These are phyloP conservation scores for Exophiala phaeomuriformis DNA, from an alignment of 2,329 filamentous ascomycete species.

Conservation along the genomic window DNA sequence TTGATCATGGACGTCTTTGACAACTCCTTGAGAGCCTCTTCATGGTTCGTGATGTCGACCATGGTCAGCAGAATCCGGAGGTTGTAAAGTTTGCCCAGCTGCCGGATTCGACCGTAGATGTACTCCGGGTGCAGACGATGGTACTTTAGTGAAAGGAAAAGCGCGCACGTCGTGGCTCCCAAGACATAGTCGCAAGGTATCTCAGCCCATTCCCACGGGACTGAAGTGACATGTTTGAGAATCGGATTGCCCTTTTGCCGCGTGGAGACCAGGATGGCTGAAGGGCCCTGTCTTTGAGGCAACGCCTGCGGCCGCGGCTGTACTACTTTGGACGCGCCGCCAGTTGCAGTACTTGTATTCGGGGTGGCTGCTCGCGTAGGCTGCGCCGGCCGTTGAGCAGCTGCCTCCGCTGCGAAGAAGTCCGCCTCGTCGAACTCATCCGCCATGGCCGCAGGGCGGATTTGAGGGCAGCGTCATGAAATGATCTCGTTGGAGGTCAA, in stretches of 20 bases:
- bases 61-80: conserved; percentile 80
- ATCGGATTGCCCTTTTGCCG: conserved; percentile 94
- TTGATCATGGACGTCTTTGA: conserved; percentile 90
- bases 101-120: conserved; percentile 85
- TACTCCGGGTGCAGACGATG: conserved; percentile 96
- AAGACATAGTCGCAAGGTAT: conserved; percentile 92
- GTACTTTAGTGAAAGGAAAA: conserved; percentile 94
- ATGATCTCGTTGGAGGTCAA: too few relatives aligned
- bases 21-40: conserved; percentile 80
- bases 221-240: conserved; percentile 68
- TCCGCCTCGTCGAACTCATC: conserved; percentile 45
- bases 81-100: conserved; percentile 75
- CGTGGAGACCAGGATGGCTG: conserved; percentile 80
- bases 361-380: conserved; percentile 28
- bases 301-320: conserved; percentile 88
- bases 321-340: conserved; percentile 46
- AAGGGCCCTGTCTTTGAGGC: conserved; percentile 57
- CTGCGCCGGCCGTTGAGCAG: conserved; percentile 40
- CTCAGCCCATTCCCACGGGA: conserved; percentile 95
- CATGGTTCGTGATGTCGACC: conserved; percentile 92
- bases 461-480: background rate
- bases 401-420: conserved; percentile 32
- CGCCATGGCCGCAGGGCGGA: conserved; percentile 32
- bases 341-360: background rate
- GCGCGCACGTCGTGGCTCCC: conserved; percentile 76